These are phyloP conservation scores for Penicillium sp. DNA, from an alignment of 2,329 filamentous ascomycete species.

Conservation along the genomic window DNA sequence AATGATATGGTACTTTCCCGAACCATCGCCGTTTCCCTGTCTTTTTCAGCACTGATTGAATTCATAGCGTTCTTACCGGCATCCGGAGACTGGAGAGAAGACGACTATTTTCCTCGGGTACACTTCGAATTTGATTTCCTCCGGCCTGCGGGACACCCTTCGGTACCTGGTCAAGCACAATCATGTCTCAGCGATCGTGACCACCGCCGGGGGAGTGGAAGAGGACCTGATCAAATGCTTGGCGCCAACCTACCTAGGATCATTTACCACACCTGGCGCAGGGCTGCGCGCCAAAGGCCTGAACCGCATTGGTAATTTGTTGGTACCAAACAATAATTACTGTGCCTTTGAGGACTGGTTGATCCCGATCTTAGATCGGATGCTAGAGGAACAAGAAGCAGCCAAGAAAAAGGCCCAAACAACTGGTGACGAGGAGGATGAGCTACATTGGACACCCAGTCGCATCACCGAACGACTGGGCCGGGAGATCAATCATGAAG, in stretches of 20 bases:
- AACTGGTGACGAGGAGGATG: slow-evolving; percentile 50
- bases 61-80: slow-evolving; percentile 66
- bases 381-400: slow-evolving; percentile 89
- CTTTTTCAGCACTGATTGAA: neutral
- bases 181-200: slow-evolving; percentile 88
- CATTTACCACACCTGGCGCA: slow-evolving; percentile 71
- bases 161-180: slow-evolving; percentile 89
- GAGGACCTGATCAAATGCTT: slow-evolving; percentile 99
- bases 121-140: slow-evolving; percentile 96
- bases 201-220: slow-evolving; percentile 89
- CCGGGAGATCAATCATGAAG: slow-evolving; percentile 87
- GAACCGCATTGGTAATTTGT: slow-evolving; percentile 91
- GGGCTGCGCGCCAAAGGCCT: slow-evolving; percentile 76
- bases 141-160: slow-evolving; percentile 82
- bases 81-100: slow-evolving; percentile 68
- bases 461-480: slow-evolving; percentile 86
- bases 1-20: slow-evolving; percentile 75
- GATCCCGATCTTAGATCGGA: slow-evolving; percentile 84
- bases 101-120: slow-evolving; percentile 97
- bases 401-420: slow-evolving; percentile 53
- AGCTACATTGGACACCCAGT: slow-evolving; percentile 86
- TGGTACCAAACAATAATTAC: slow-evolving; percentile 96
- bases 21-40: neutral
- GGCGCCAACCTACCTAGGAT: slow-evolving; percentile 84
- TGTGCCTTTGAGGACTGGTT: slow-evolving; percentile 98